Base-by-base conservation (phyloP, 352 stramenopile species). In the Phytophthora nicotianae region DNA sequence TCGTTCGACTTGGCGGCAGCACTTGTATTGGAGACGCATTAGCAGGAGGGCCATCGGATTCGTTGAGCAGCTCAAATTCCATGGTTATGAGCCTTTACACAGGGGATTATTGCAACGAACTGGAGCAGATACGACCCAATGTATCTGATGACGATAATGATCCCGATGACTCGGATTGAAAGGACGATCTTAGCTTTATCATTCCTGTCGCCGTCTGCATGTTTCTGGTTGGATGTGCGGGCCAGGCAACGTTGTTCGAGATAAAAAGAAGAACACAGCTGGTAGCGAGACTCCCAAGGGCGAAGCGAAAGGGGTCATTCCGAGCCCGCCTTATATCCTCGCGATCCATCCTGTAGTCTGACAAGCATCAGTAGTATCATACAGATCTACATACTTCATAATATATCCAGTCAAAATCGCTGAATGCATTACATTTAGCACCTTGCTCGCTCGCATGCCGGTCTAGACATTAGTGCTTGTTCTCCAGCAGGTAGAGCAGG, bases 401-500 rank as follows among this genome's bases (percentile, higher is more conserved):
- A 27, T 37, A 14, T 29, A 20, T 20, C 17, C 37, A 38, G 21
- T 53, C 42, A 54, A 62, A 37, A 33, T 11, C 13, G 20, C 52
- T 17, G 24, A 50, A 14, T 59, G 38, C 1, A 53, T 50, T 58
- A 19, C 35, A 14, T 14, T 40, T 52, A 37, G 33, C 42, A 57
- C 51, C 24, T 48, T 50, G 33, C 33, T 27, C 23, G 17, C 19
- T 48, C 13, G 37, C 16, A 23, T 43, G 16, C 14, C 11, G 11
- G 14, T 4, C 17, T n/a, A 17, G 21, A 45, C 29, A 20, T 63
- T 72, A 89, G 46, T 88, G 56, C 45, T 80, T 67, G 68, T 91
- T 90, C 43, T 91, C 82, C 65, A 93, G 73, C 32, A 96, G 68
- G 73, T 77, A 95, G 38, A 96, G 71, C 55, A 96, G 79, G 58